Base-by-base conservation (phyloP, 2,329 filamentous ascomycete genomes). In the Penicillium rolfsii region DNA sequence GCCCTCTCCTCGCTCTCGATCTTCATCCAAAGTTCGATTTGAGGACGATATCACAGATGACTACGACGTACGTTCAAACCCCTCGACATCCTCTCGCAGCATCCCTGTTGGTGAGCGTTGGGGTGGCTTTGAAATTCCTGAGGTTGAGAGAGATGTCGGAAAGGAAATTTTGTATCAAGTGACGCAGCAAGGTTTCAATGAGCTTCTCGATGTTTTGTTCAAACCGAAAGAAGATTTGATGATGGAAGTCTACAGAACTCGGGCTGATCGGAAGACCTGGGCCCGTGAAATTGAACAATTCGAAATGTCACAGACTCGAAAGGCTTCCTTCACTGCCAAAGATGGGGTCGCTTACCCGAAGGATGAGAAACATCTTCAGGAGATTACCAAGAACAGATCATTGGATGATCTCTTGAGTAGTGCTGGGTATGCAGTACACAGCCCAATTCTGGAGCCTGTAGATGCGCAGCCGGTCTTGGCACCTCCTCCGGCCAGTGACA, bases 161-260 rank as follows among this genome's bases (percentile, higher is more conserved):
- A 91, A 90, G 67, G 92, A 98, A 72, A 90, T 97, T 4, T 80
- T 98, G 1, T 97, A 96, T 71, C 91, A 97, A 74, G 88, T 96
- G 35, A 93, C 91, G 0, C 93, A 97, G 75, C 90, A 97, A 75
- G 90, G 92, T 0, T 91, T 97, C 79, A 97, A 98, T 71, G 93
- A 98, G 76, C 81, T 98, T 2, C 85, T 99, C 0, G 91, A 98
- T 71, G 84, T 88, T 1, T 82, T 99, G 0, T 99, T 99, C 80
- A 89, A 89, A 67, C 82, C 84, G 4, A 89, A 89, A 65, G 94
- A 98, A 75, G 88, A 93, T 64, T 75, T 91, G 19, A 88, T 92
- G 1, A 78, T 95, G 61, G 83, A 87, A 57, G 88, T 88, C 11
- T 84, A 85, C 8, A 82, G 84, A 52, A 91, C 89, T 0, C 85